Conservation (phyloP, 2,329 filamentous ascomycete genomes). For the Alternaria triticimaculans region DNA sequence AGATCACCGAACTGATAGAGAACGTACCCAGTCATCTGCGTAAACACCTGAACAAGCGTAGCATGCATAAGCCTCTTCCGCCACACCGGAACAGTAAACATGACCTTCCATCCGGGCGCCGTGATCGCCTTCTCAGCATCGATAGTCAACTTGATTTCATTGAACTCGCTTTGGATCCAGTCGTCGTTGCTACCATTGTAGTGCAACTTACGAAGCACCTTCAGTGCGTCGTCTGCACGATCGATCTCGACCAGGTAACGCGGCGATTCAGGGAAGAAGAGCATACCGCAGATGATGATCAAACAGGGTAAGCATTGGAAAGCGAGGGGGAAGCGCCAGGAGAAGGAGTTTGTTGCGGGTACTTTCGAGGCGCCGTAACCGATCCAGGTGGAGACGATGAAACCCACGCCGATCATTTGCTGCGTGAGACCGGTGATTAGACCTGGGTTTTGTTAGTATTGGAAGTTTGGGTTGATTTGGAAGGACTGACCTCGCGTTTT, state of each 20-base stretch:
- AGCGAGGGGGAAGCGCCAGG: slow-evolving; percentile 54
- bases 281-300: slow-evolving; percentile 52
- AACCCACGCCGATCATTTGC: slow-evolving; percentile 65
- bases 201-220: slow-evolving; percentile 58
- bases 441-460: slow-evolving; percentile 24
- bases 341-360: slow-evolving; percentile 46
- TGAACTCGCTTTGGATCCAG: slow-evolving; percentile 64
- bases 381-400: slow-evolving; percentile 62
- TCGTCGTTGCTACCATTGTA: slow-evolving; percentile 62
- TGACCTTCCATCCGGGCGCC: slow-evolving; percentile 60
- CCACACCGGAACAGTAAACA: slow-evolving; percentile 66
- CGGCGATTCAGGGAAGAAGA: slow-evolving; percentile 51
- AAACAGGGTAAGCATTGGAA: slow-evolving; percentile 56
- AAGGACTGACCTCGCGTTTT: slow-evolving; percentile 58
- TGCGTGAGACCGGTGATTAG: slow-evolving; percentile 64
- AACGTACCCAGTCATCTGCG: slow-evolving; percentile 65
- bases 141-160: slow-evolving; percentile 67
- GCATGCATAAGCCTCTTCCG: slow-evolving; percentile 68
- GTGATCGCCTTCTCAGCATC: slow-evolving; percentile 64
- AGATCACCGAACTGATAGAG: not conserved
- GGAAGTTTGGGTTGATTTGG: not conserved
- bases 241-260: slow-evolving; percentile 55
- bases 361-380: slow-evolving; percentile 54
- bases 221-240: slow-evolving; percentile 61
- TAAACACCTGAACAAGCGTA: slow-evolving; percentile 68